These are phyloP conservation scores for Pseudogymnoascus verrucosus DNA, from an alignment of 2,329 filamentous ascomycete genomes.

Conservation along the genomic window DNA sequence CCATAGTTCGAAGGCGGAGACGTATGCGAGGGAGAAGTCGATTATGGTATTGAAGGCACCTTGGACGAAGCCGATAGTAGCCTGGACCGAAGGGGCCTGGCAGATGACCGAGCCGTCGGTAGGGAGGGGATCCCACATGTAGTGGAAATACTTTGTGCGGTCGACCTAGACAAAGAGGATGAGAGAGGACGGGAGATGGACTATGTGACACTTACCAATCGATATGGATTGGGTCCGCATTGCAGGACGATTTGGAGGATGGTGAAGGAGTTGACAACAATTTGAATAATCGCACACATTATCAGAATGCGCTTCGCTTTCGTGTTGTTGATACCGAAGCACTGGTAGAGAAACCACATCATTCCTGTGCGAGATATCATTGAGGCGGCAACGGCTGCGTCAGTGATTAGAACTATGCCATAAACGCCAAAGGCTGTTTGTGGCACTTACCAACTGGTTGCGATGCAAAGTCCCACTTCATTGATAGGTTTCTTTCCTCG, in stretches of 20 bases:
- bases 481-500: constrained; percentile 21
- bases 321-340: constrained; percentile 27
- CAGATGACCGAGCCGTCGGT: constrained; percentile 29
- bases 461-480: constrained; percentile 26
- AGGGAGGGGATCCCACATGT: constrained; percentile 32
- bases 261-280: constrained; percentile 28
- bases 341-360: constrained; percentile 31
- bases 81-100: constrained; percentile 28
- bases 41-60: constrained; percentile 31
- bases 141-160: constrained; percentile 29
- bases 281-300: constrained; percentile 27
- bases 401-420: constrained; percentile 3
- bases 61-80: constrained; percentile 30
- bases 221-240: constrained; percentile 30
- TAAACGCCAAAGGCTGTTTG: background rate
- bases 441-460: constrained; percentile 16
- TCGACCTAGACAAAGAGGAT: constrained; percentile 12
- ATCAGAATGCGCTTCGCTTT: constrained; percentile 27
- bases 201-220: constrained; percentile 15
- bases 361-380: constrained; percentile 31
- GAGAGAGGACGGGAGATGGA: background rate
- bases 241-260: constrained; percentile 30
- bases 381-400: constrained; percentile 25
- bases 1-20: constrained; percentile 30
- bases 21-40: constrained; percentile 27